These are phyloP conservation scores for Ascochyta rabiei DNA, from an alignment of 2,329 filamentous ascomycete species.

Conservation along the genomic window DNA sequence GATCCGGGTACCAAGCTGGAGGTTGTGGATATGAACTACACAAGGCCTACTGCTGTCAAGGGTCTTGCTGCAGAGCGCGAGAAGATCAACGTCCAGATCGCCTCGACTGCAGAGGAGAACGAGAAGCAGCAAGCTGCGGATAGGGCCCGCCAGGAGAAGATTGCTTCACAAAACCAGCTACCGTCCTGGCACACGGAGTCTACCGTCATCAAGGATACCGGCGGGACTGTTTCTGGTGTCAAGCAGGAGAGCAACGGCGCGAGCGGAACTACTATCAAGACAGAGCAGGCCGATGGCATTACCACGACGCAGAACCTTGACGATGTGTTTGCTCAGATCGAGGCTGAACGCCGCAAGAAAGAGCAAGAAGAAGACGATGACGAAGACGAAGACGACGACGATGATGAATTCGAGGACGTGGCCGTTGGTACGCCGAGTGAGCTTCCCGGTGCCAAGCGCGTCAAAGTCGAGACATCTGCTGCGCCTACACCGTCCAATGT, in stretches of 20 bases:
- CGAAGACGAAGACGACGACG: slow-evolving; percentile 55
- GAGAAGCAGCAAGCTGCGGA: slow-evolving; percentile 72
- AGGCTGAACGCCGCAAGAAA: slow-evolving; percentile 60
- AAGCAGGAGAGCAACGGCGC: slow-evolving; percentile 48
- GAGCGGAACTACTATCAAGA: slow-evolving; percentile 44
- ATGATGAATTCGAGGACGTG: slow-evolving; percentile 52
- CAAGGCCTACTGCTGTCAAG: slow-evolving; percentile 70
- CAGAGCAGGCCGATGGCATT: slow-evolving; percentile 58
- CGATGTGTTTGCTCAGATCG: slow-evolving; percentile 70
- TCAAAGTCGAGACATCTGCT: slow-evolving; percentile 62
- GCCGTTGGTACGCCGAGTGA: slow-evolving; percentile 39
- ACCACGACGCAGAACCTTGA: slow-evolving; percentile 63
- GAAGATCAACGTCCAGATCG: slow-evolving; percentile 73
- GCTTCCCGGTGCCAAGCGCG: slow-evolving; percentile 61
- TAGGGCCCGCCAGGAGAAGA: slow-evolving; percentile 67
- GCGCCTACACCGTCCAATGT: slow-evolving; percentile 40
- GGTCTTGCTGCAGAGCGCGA: slow-evolving; percentile 70
- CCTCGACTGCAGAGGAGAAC: slow-evolving; percentile 67
- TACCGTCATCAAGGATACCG: slow-evolving; percentile 60
- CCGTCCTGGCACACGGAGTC: slow-evolving; percentile 75
- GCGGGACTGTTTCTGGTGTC: slow-evolving; percentile 43
- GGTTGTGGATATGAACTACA: slow-evolving; percentile 60
- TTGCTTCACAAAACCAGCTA: slow-evolving; percentile 71
- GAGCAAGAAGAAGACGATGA: slow-evolving; percentile 44
- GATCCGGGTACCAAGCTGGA: slow-evolving; percentile 68